Evolutionary conservation across 1,284 basidiomycete genomes (phyloP).

Genomic region (Fomitopsis schrenkii): DNA sequence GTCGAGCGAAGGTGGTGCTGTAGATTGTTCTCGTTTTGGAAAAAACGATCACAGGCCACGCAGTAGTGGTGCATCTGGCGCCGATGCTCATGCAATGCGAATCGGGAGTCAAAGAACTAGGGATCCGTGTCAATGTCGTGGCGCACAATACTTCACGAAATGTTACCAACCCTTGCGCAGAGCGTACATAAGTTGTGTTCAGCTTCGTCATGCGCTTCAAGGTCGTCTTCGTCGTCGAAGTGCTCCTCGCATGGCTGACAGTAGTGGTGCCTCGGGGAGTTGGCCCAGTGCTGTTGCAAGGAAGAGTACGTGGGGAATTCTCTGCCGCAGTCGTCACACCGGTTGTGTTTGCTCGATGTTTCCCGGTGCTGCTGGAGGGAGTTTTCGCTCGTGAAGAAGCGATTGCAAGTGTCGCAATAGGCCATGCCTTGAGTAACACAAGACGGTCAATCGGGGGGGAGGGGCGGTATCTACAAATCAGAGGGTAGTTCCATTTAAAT

Average conservation of each 20-base stretch:
- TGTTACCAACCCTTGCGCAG: conserved; percentile 30
- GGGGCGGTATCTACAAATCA: too few relatives aligned
- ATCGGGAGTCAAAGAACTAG: background rate
- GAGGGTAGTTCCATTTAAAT: too few relatives aligned
- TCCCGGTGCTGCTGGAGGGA: background rate
- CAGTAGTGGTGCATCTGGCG: conserved; percentile 50
- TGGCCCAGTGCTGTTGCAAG: conserved; percentile 34
- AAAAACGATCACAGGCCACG: conserved; percentile 36
- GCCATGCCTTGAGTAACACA: background rate
- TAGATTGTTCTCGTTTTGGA: conserved; percentile 24
- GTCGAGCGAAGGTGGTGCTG: conserved; percentile 17
- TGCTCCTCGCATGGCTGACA: conserved; percentile 40
- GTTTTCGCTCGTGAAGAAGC: background rate
- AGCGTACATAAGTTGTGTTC: conserved; percentile 28
- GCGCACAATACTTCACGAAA: background rate
- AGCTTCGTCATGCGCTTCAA: conserved; percentile 8
- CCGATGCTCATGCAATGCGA: conserved; percentile 43
- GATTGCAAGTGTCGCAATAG: conserved; percentile 20
- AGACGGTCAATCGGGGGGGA: too few relatives aligned
- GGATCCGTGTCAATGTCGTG: conserved; percentile 26
- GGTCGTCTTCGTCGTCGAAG: conserved; percentile 9
- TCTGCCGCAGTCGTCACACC: background rate
- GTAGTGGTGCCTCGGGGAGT: conserved; percentile 35
- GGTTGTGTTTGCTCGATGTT: background rate
- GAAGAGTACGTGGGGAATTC: conserved; percentile 5